Percentiles rank a stretch among this genome's conserved stretches.
These are phyloP conservation scores for Plasmopara muralis DNA, from an alignment of 352 stramenopile species.

Conservation along the genomic window DNA sequence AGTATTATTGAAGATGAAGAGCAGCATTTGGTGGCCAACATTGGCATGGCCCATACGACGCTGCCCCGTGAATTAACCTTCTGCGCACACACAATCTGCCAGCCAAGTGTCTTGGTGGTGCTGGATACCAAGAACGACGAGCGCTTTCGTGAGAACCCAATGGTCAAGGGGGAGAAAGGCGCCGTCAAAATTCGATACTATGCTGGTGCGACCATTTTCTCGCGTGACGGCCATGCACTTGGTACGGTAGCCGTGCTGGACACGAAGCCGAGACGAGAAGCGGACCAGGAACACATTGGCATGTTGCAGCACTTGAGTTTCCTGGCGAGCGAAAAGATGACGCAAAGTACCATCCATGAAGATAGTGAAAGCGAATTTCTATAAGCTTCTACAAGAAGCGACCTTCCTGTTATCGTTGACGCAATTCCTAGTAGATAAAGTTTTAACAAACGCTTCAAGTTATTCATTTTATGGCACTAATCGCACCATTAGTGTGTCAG, in stretches of 20 bases:
- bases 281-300: slow-evolving; percentile 81
- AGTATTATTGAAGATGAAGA: slow-evolving; percentile 83
- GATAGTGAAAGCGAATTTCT: slow-evolving; percentile 79
- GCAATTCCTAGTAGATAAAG: not conserved
- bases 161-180: slow-evolving; percentile 81
- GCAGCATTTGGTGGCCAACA: slow-evolving; percentile 78
- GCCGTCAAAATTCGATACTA: slow-evolving; percentile 86
- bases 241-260: slow-evolving; percentile 81
- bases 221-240: slow-evolving; percentile 63
- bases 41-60: slow-evolving; percentile 76
- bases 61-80: slow-evolving; percentile 77
- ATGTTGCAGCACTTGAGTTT: slow-evolving; percentile 86
- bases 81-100: slow-evolving; percentile 82
- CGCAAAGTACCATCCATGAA: slow-evolving; percentile 68
- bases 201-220: slow-evolving; percentile 78
- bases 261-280: slow-evolving; percentile 67
- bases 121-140: slow-evolving; percentile 83
- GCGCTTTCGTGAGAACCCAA: slow-evolving; percentile 81
- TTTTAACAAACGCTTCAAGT: not conserved
- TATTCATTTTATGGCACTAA: not conserved
- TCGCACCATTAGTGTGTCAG: too few relatives aligned
- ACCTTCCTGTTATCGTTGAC: not conserved
- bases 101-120: slow-evolving; percentile 72
- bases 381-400: slow-evolving; percentile 21
- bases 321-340: slow-evolving; percentile 84